These are phyloP conservation scores for Meyerozyma carpophila DNA, from an alignment of 1,139 yeast species.

Conservation along the genomic window DNA sequence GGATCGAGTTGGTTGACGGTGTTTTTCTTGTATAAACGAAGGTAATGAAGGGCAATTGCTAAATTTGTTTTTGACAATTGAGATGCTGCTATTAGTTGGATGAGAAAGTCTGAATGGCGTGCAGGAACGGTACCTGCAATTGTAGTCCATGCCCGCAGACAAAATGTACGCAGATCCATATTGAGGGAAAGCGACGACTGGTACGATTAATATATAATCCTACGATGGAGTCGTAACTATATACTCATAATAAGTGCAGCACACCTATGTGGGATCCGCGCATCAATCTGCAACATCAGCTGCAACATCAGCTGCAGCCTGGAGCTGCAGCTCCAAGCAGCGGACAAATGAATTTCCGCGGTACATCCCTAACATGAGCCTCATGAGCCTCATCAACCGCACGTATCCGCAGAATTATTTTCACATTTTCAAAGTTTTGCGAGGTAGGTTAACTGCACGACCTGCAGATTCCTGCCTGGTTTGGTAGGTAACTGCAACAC, in stretches of 20 bases:
- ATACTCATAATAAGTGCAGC: background rate
- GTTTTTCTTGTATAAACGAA: background rate
- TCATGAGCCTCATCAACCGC: background rate
- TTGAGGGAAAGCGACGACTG: background rate
- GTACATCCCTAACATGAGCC: background rate
- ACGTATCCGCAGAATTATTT: no score
- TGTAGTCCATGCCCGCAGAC: background rate
- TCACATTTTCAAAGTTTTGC: background rate
- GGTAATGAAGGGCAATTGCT: slow-evolving; percentile 2
- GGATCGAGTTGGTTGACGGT: slow-evolving; percentile 6
- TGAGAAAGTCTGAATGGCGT: background rate
- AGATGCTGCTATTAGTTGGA: slow-evolving; percentile 7
- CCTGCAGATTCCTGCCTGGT: background rate
- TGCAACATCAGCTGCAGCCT: background rate
- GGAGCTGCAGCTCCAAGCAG: background rate
- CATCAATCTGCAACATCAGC: background rate
- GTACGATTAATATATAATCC: background rate
- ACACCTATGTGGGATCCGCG: background rate
- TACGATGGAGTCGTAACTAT: background rate
- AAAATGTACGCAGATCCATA: background rate
- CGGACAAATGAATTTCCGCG: background rate
- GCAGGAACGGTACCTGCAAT: background rate
- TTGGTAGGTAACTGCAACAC: background rate
- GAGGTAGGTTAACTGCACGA: background rate
- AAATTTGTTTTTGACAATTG: slow-evolving; percentile 9